Evolutionary conservation across 176 grass and related monocot genomes (phyloP), one percentile per base, ranked within the genome.

Genomic region (Zea luxurians): DNA sequence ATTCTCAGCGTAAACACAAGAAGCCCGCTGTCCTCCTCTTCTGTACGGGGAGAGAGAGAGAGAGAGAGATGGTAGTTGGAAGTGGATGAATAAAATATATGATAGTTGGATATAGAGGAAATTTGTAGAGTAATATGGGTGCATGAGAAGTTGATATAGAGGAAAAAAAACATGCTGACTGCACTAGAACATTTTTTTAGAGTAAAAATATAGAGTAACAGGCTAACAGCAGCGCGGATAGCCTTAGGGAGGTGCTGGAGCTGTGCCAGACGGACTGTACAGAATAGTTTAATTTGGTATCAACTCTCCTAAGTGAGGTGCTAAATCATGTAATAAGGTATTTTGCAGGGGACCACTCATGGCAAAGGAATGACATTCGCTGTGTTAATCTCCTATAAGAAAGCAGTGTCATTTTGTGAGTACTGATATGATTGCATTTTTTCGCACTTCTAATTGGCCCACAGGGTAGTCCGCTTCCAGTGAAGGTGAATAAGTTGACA

Each of bases 401-500:
- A 15, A 81, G 7, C 37, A 52, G 20, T 38, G 50, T 64, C 46
- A 48, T 1, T 67, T 36, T 61, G 57, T 74, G 48, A 17, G 5
- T 46, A 46, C n/a, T 46, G 41, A 46, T 68, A 65, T 64, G 6
- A 53, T 69, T 64, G 0, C 38, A 58, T 80, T 65, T 80, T 40
- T 36, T 80, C 27, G 44, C 10, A 52, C 63, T 71, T 10, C 5
- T 17, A 38, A 43, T 80, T 75, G 74, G 47, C 40, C 37, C 69
- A 12, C 84, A 90, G 88, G 80, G 60, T 4, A 80, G 86, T 72
- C 40, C 2, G 13, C 84, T 90, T 34, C 67, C 49, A 50, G 88
- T 90, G 80, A 90, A 90, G 71, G 88, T 90, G 47, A 90, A 90
- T 62, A 90, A 90, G 80, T 44, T 90, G 62, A 86, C 88, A 64